Base-by-base conservation (phyloP, 306 rosid species). In the Ormosia emarginata region DNA sequence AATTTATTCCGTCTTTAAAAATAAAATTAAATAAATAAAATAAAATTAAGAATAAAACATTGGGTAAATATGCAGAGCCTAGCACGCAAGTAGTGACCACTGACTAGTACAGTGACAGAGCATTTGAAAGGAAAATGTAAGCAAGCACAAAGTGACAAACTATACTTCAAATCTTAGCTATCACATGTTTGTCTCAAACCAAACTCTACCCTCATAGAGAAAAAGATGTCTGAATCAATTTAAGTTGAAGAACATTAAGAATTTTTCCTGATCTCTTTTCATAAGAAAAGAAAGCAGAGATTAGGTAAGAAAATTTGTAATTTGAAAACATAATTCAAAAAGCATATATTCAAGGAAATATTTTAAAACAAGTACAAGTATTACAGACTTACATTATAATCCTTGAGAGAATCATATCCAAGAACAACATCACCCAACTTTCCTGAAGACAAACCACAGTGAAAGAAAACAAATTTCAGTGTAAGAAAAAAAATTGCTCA, bases 391-490 rank as follows among this genome's bases (percentile, higher is more conserved):
- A 90, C 98, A 52, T 67, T 77, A 81, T 93, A 93, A 34, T 84
- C 79, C 44, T 87, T 74, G 67, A 86, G 37, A 56, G 94, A 82
- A 79, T 91, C 90, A 62, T 90, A 93, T 59, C 95, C 97, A 75
- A 93, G 94, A 88, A 90, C 90, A 52, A 91, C 76, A 86, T 93
- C 96, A 64, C 83, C 95, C 59, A 88, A 83, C 68, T 91, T 89
- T 82, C 94, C 97, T 93, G 83, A 1, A 74, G 18, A 65, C 47
- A 79, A 46, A 61, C 55, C 65, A 66, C 41, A 55, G 13, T 29
- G 37, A 70, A 13, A 6, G 9, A 50, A 46, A 52, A 7, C 65
- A 84, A 58, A 7, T 43, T 8, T 36, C 53, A 8, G 32, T 36
- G 3, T 4, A 9, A 15, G n/a, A 17, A 55, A 50, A 24, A 40